These are phyloP conservation scores for Claviceps digitariae DNA, from an alignment of 2,329 filamentous ascomycete genomes.

Conservation along the genomic window DNA sequence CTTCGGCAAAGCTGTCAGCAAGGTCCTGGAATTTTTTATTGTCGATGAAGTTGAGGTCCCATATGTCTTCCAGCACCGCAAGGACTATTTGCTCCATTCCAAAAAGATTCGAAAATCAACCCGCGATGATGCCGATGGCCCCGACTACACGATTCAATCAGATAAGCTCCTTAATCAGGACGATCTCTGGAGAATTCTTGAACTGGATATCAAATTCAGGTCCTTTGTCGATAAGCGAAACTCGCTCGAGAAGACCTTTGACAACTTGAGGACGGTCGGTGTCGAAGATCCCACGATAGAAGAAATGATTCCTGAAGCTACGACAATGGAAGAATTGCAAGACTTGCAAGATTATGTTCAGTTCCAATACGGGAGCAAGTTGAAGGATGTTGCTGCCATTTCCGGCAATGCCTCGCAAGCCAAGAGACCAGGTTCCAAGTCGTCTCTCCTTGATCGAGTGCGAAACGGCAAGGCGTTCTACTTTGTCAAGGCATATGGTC, in stretches of 20 bases:
- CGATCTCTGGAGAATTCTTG: constrained; percentile 89
- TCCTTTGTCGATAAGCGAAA: constrained; percentile 88
- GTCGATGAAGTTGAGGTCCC: constrained; percentile 91
- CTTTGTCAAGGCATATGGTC: constrained; percentile 80
- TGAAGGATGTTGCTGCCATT: constrained; percentile 63
- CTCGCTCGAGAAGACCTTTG: constrained; percentile 64
- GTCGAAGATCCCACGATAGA: constrained; percentile 65
- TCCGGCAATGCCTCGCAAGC: constrained; percentile 50
- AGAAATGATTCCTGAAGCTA: constrained; percentile 65
- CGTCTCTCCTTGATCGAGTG: constrained; percentile 70
- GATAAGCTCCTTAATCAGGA: constrained; percentile 86
- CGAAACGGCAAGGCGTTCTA: constrained; percentile 67
- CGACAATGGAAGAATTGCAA: constrained; percentile 88
- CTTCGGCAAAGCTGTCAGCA: constrained; percentile 77
- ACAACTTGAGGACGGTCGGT: constrained; percentile 52
- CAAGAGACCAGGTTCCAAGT: constrained; percentile 73
- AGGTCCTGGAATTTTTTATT: constrained; percentile 91
- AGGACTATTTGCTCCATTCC: constrained; percentile 91
- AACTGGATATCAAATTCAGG: constrained; percentile 89
- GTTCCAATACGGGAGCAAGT: constrained; percentile 75
- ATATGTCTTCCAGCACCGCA: constrained; percentile 95
- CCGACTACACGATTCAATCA: constrained; percentile 61
- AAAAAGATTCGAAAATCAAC: constrained; percentile 52
- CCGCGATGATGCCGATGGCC: constrained; percentile 53
- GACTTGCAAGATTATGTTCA: constrained; percentile 94